Evolutionary conservation across 148 eudicot species (phyloP).

Genomic region (Vaccinium corymbosum): DNA sequence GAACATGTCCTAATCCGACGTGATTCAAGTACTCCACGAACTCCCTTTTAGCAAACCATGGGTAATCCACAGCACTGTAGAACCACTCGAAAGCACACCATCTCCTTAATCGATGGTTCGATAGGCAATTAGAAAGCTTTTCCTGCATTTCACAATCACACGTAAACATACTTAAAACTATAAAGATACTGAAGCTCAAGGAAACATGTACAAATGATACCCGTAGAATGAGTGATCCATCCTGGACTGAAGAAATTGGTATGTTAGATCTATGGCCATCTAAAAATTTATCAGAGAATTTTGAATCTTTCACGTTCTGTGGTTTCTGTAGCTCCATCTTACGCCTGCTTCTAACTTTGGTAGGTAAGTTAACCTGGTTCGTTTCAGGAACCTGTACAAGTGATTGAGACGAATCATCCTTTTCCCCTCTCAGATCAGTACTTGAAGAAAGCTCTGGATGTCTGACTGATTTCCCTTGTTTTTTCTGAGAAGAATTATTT

Average conservation of each 20-base stretch:
- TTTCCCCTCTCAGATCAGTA: slow-evolving; percentile 62
- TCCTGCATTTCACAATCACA: slow-evolving; percentile 37
- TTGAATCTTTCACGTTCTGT: slow-evolving; percentile 35
- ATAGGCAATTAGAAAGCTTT: slow-evolving; percentile 62
- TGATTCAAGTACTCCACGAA: slow-evolving; percentile 92
- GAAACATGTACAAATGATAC: slow-evolving; percentile 21
- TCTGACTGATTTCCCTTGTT: slow-evolving; percentile 43
- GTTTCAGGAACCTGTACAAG: slow-evolving; percentile 42
- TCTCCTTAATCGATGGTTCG: slow-evolving; percentile 49
- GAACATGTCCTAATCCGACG: slow-evolving; percentile 97
- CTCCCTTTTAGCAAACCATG: slow-evolving; percentile 98
- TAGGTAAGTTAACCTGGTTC: slow-evolving; percentile 41
- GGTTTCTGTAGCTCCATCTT: slow-evolving; percentile 49
- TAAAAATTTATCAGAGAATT: slow-evolving; percentile 31
- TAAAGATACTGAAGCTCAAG: slow-evolving; percentile 1
- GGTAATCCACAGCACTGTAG: slow-evolving; percentile 96
- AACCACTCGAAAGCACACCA: slow-evolving; percentile 98
- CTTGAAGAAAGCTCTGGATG: slow-evolving; percentile 60
- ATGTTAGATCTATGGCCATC: slow-evolving; percentile 37
- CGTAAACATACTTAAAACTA: neutral
- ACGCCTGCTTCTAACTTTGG: slow-evolving; percentile 72
- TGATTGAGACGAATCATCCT: slow-evolving; percentile 62
- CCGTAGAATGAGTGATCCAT: slow-evolving; percentile 40
- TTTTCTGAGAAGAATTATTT: slow-evolving; percentile 49
- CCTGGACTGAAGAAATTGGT: slow-evolving; percentile 30